These are phyloP conservation scores for Capsella rubella DNA, from an alignment of 441 rosid genomes.

Conservation along the genomic window DNA sequence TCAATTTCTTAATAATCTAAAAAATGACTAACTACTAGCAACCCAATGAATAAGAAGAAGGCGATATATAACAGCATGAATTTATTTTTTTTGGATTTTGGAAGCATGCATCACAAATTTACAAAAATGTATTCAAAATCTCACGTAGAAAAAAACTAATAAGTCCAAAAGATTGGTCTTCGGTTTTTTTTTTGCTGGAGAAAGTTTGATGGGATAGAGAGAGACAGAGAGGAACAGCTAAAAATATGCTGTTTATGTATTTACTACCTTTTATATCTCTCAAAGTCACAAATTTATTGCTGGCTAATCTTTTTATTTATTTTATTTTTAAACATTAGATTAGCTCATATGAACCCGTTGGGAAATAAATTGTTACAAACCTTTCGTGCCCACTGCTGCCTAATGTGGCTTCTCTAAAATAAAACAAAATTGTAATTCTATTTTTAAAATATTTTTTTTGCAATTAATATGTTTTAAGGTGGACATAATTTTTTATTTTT, in stretches of 20 bases:
- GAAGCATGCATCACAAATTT: conserved; percentile 17
- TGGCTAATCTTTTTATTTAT: not conserved
- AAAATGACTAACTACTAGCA: conserved; percentile 6
- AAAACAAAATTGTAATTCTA: no score
- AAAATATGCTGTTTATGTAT: conserved; percentile 14
- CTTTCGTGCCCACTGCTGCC: no score
- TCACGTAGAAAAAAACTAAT: conserved; percentile 27
- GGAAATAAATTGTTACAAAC: no score
- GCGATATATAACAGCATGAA: not conserved
- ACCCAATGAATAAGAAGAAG: conserved; percentile 3
- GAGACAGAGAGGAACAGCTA: conserved; percentile 28
- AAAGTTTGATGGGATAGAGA: conserved; percentile 31
- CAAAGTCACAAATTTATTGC: conserved; percentile 12
- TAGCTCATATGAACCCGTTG: no score
- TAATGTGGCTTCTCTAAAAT: no score
- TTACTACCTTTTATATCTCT: not conserved
- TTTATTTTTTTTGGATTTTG: not conserved
- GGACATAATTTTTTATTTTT: no score
- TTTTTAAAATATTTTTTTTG: no score
- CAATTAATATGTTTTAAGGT: no score
- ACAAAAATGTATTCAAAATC: conserved; percentile 23
- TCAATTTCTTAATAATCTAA: not conserved
- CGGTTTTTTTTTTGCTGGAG: conserved; percentile 11
- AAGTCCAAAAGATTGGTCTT: conserved; percentile 44
- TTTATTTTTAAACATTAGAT: no score